Evolutionary conservation across 2,329 filamentous ascomycete species (phyloP), one percentile per base, ranked within the genome.

Genomic region (Penicillium sp.): DNA sequence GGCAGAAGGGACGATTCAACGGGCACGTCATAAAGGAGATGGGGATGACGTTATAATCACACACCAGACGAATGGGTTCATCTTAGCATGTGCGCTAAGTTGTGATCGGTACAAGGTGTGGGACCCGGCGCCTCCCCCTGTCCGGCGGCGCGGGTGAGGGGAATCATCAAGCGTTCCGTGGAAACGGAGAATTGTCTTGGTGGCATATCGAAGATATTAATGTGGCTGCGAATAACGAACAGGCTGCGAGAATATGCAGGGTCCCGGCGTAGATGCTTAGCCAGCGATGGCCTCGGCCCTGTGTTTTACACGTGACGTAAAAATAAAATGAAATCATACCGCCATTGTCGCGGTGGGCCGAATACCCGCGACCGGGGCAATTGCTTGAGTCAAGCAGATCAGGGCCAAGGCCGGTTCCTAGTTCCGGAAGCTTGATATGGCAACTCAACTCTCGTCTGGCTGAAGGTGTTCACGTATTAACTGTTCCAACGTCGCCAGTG

Each of bases 401-500:
- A 15, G 13, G 12, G 20, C 24, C 38, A 12, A n/a, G 23, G 9
- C 38, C 38, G 38, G 20, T 40, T 25, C 33, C 38, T 12, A 40
- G 23, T 40, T 24, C 38, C 13, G 20, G 23, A 27, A 25, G 20
- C 24, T 40, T 40, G 23, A 13, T 25, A 35, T 40, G 41, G 10
- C 42, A 25, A 47, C 9, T 55, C 18, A 44, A 31, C 33, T 50
- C 40, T 37, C 42, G n/a, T 48, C 49, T 4, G 37, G 44, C 4
- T 45, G 40, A 10, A 42, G 40, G n/a, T 42, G 23, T 3, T 52
- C 49, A 6, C 44, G 43, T n/a, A 58, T 47, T 41, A 69, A 47
- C 18, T 61, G 58, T 49, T 74, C 66, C 42, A 75, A 38, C 15
- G 64, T 63, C 20, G 54, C 56, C 44, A 69, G 49, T 7, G 72